A percentile compares a stretch with the other conserved stretches of the same genome.
phyloP scores from a whole-genome alignment of 176 grass and related monocot species.

The Saccharum spontaneum region DNA sequence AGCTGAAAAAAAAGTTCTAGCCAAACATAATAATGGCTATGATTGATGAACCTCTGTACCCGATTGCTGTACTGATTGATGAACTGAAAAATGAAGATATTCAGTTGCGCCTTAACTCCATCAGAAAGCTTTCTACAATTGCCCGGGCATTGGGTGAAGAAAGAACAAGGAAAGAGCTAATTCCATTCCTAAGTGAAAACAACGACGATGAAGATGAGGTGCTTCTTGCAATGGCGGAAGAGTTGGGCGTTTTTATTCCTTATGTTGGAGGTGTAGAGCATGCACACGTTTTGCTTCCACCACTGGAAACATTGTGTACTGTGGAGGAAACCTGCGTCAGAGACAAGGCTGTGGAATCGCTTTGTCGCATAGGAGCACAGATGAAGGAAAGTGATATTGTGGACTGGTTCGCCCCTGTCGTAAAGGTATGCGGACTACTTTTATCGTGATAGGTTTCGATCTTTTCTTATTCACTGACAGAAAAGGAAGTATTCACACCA shows the following conservation, averaged over 20 bases:
- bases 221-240: slow-evolving; percentile 96
- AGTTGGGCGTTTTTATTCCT: slow-evolving; percentile 91
- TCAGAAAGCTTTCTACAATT: slow-evolving; percentile 87
- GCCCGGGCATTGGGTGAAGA: slow-evolving; percentile 92
- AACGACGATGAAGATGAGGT: slow-evolving; percentile 98
- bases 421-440: slow-evolving; percentile 55
- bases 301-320: slow-evolving; percentile 82
- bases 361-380: slow-evolving; percentile 88
- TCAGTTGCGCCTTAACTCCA: slow-evolving; percentile 88
- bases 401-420: slow-evolving; percentile 68
- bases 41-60: slow-evolving; percentile 85
- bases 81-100: slow-evolving; percentile 98
- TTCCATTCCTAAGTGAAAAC: slow-evolving; percentile 96
- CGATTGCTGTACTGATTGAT: slow-evolving; percentile 88
- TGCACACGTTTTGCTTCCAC: slow-evolving; percentile 79
- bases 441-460: not conserved
- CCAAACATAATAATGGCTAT: slow-evolving; percentile 55
- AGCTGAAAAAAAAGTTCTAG: not conserved
- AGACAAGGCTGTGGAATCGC: slow-evolving; percentile 90
- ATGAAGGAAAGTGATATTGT: slow-evolving; percentile 89
- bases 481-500: not conserved
- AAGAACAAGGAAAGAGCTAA: slow-evolving; percentile 89
- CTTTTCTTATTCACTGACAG: not conserved
- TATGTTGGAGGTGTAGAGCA: slow-evolving; percentile 94
- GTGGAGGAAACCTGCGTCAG: slow-evolving; percentile 96